These are phyloP conservation scores for Candida morakotiae DNA, from an alignment of 805 yeast genomes.

Conservation along the genomic window DNA sequence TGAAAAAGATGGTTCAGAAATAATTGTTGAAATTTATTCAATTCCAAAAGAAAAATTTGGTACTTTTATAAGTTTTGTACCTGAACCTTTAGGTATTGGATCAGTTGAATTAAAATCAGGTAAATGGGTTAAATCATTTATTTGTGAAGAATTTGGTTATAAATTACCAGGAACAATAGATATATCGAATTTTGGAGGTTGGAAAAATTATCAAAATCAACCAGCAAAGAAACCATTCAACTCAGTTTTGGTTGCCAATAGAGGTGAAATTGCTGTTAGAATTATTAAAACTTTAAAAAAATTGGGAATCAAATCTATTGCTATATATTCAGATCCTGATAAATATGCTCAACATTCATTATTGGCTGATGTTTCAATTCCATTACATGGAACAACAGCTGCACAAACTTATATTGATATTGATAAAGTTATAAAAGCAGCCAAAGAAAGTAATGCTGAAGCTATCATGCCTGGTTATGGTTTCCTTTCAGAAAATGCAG, in stretches of 20 bases:
- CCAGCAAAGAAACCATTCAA: slow-evolving; percentile 57
- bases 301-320: slow-evolving; percentile 72
- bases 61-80: slow-evolving; percentile 79
- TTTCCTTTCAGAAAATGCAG: slow-evolving; percentile 93
- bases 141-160: slow-evolving; percentile 91
- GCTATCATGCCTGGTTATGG: slow-evolving; percentile 99
- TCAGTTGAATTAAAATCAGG: slow-evolving; percentile 81
- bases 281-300: slow-evolving; percentile 85
- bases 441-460: slow-evolving; percentile 77
- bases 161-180: slow-evolving; percentile 66
- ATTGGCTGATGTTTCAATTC: slow-evolving; percentile 76
- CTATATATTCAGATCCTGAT: slow-evolving; percentile 89
- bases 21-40: slow-evolving; percentile 78
- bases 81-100: slow-evolving; percentile 94
- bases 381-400: slow-evolving; percentile 77
- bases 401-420: slow-evolving; percentile 86
- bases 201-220: slow-evolving; percentile 61
- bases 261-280: slow-evolving; percentile 97
- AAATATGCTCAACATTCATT: slow-evolving; percentile 82
- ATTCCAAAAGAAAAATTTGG: slow-evolving; percentile 80
- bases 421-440: slow-evolving; percentile 83
- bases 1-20: slow-evolving; percentile 47
- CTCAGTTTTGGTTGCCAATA: slow-evolving; percentile 88
- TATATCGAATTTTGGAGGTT: slow-evolving; percentile 85
- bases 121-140: slow-evolving; percentile 84